Percentiles rank a stretch among this genome's conserved stretches.
Conservation (phyloP, 495 filamentous ascomycete genomes). For the Trichoderma erinaceum region DNA sequence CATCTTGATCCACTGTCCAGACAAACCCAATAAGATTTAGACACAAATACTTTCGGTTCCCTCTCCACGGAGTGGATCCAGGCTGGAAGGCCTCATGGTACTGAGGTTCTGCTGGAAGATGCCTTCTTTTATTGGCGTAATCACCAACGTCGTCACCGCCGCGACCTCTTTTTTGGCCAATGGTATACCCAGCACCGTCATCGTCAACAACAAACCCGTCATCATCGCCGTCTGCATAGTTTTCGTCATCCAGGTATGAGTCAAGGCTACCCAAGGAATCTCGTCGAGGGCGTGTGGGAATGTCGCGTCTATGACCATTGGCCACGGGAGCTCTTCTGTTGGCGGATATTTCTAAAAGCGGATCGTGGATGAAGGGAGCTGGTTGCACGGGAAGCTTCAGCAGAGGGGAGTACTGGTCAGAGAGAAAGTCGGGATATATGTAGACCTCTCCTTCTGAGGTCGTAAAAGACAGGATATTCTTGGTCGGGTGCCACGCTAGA, state of each 20-base stretch:
- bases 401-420: slow-evolving; percentile 54
- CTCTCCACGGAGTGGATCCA: slow-evolving; percentile 90
- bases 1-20: slow-evolving; percentile 95
- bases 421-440: slow-evolving; percentile 75
- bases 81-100: slow-evolving; percentile 83
- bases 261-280: slow-evolving; percentile 43
- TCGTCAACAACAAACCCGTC: slow-evolving; percentile 85
- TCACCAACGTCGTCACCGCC: slow-evolving; percentile 34
- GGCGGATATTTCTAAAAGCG: slow-evolving; percentile 62
- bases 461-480: slow-evolving; percentile 84
- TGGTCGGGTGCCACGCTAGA: slow-evolving; percentile 82
- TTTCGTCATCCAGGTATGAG: slow-evolving; percentile 52
- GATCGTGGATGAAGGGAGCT: slow-evolving; percentile 80
- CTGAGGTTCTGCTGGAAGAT: slow-evolving; percentile 53
- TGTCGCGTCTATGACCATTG: slow-evolving; percentile 49
- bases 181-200: slow-evolving; percentile 84
- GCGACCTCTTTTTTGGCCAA: slow-evolving; percentile 60
- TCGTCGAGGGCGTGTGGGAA: slow-evolving; percentile 34
- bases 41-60: slow-evolving; percentile 87
- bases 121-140: slow-evolving; percentile 38
- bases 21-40: slow-evolving; percentile 89
- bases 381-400: slow-evolving; percentile 57
- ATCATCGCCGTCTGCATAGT: slow-evolving; percentile 58
- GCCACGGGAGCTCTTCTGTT: slow-evolving; percentile 52
- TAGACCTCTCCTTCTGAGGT: slow-evolving; percentile 87